phyloP scores from a whole-genome alignment of 1,284 basidiomycete genomes.

The Neotropicomus parvogracilis region DNA sequence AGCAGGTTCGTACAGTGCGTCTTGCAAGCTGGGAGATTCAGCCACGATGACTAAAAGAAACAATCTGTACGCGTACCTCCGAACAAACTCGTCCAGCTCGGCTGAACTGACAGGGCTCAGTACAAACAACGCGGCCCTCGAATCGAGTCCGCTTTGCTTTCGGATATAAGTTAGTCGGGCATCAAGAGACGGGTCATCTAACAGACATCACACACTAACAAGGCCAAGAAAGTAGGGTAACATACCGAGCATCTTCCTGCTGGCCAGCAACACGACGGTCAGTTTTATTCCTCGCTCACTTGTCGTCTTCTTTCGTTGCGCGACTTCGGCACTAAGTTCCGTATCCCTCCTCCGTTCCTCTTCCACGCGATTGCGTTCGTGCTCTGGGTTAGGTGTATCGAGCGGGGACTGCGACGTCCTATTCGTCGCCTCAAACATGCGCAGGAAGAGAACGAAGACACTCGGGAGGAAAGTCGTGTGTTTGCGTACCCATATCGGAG shows the following conservation, averaged over 20 bases:
- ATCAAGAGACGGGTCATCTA: slow-evolving; percentile 84
- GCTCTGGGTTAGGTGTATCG: slow-evolving; percentile 49
- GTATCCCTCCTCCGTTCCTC: slow-evolving; percentile 73
- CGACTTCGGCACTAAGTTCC: slow-evolving; percentile 75
- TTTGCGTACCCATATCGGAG: slow-evolving; percentile 96
- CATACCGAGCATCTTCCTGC: slow-evolving; percentile 74
- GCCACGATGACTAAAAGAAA: background rate
- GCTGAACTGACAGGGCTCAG: slow-evolving; percentile 82
- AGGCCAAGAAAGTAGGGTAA: background rate
- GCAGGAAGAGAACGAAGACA: slow-evolving; percentile 88
- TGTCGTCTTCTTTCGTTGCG: slow-evolving; percentile 72
- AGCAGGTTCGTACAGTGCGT: slow-evolving; percentile 83
- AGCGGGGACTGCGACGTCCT: slow-evolving; percentile 46
- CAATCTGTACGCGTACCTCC: slow-evolving; percentile 46
- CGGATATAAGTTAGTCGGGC: slow-evolving; percentile 81
- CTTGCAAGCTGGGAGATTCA: slow-evolving; percentile 61
- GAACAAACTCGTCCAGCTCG: slow-evolving; percentile 84
- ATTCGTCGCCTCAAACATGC: slow-evolving; percentile 66
- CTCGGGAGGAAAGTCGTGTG: slow-evolving; percentile 88
- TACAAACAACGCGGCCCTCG: slow-evolving; percentile 90
- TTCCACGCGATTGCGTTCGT: slow-evolving; percentile 52
- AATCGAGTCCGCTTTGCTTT: slow-evolving; percentile 83
- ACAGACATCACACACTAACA: background rate
- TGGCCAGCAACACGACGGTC: slow-evolving; percentile 92
- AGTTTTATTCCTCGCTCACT: slow-evolving; percentile 89